Base-by-base conservation (phyloP, 2,329 filamentous ascomycete genomes). In the Ceratocystis lukuohia region DNA sequence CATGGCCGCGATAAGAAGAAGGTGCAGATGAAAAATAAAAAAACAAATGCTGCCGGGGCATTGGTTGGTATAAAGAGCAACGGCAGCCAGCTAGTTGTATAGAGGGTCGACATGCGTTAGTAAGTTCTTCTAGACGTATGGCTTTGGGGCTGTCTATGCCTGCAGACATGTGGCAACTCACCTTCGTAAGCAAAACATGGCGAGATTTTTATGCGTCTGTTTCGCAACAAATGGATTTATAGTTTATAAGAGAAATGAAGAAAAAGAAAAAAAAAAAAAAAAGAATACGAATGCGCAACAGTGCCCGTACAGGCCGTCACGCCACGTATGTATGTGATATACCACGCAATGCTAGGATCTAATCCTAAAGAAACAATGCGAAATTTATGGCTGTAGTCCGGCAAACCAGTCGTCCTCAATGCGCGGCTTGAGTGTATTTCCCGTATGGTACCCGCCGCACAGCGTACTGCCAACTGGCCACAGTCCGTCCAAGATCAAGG, bases 1-100 rank as follows among this genome's bases (percentile, higher is more conserved):
- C 94, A 99, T 65, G 94, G 94, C 66, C 93, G 87, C 78, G 96
- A 96, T 72, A 99, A 86, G 77, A 96, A 89, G 80, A 96, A 97
- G 70, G 92, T 96, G 76, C 92, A 91, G 70, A 91, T 82, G 79
- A 99, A 88, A 81, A 94, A 91, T 77, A 91, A 84, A 77, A 93
- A 84, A 75, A 94, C 89, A 79, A 93, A 92, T 72, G 89, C 83
- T 30, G 89, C 89, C 67, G 88, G 91, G 71, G 89, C 88, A 75
- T 92, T 91, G 68, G 89, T 90, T 64, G 89, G 89, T 71, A 94
- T 91, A 77, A 94, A 92, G 74, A 94, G 88, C 71, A 94, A 85
- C 37, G 89, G 89, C 64, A 94, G 83, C 88, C 89, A 93, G 76
- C 89, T 93, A 72, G 22, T 44, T 44, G 30, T 37, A 48, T 48